Evolutionary conservation across 257 asterid species (phyloP), one percentile per base, ranked within the genome.

Genomic region (Salvia rosmarinus): DNA sequence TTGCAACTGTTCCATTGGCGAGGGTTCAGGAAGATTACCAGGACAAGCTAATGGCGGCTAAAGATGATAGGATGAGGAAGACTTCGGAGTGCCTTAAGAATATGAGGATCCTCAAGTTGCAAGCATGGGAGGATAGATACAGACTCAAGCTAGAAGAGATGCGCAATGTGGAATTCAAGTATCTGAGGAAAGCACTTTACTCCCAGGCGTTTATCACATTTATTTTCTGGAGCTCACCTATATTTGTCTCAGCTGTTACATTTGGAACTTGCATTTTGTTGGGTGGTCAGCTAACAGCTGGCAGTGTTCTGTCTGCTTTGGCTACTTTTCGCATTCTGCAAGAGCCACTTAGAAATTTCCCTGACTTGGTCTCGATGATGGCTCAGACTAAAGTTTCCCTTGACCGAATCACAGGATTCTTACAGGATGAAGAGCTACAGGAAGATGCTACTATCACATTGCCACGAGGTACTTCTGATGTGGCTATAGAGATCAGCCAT

Each of bases 341-440:
- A 70, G 89, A 80, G 21, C 87, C 89, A 5, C 86, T 85, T 59
- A 75, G 83, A 42, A 82, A 80, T 57, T 83, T 85, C 49, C 89
- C 89, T 0, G 89, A 85, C 71, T 62, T 81, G 77, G 82, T 85
- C 52, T 77, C 87, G 1, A 80, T 82, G 87, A 82, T 82, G 71
- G 89, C 84, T 13, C 87, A 85, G 82, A 78, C 87, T 30, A 82
- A 85, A 76, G 89, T 85, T 50, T 85, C 89, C 35, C 82, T 82
- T 14, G 89, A 85, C 67, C 75, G 89, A 54, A 82, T 85, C 49
- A 57, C 79, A 13, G 82, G 79, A 50, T 83, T 83, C 71, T 56
- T 83, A 69, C 82, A 77, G 58, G 83, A 77, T 44, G 87, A 83
- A 68, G 85, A 83, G 81, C 79, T 83, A 57, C 82, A 63, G 67